A percentile compares a stretch with the other conserved stretches of the same genome.
These are phyloP conservation scores for Ostreobium quekettii DNA, from an alignment of 139 green algal genomes.

Conservation along the genomic window DNA sequence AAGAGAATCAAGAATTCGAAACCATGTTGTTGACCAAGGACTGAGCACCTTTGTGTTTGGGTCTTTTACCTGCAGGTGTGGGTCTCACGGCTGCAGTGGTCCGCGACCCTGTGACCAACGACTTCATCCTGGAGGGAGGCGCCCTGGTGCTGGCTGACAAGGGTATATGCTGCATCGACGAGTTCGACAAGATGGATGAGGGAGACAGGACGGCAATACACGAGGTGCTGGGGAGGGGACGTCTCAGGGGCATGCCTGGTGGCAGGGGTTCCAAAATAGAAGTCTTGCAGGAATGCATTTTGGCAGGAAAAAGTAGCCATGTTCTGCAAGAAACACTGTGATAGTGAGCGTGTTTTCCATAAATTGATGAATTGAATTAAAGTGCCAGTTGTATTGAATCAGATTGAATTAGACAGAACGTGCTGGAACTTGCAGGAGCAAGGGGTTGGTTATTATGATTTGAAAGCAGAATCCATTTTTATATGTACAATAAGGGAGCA, in stretches of 20 bases:
- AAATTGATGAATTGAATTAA: neutral
- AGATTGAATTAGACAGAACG: too few species aligned
- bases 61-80: neutral
- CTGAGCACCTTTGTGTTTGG: neutral
- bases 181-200: constrained; percentile 99
- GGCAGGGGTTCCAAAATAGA: neutral
- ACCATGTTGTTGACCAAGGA: too few species aligned
- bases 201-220: constrained; percentile 78
- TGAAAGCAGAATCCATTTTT: too few species aligned
- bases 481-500: too few species aligned
- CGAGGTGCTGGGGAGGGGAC: constrained; percentile 45
- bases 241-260: neutral
- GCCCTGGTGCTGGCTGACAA: constrained; percentile 89
- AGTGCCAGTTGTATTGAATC: too few species aligned
- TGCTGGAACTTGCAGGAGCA: too few species aligned
- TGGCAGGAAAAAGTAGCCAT: neutral
- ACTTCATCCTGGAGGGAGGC: constrained; percentile 94
- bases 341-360: neutral
- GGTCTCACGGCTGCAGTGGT: neutral
- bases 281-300: neutral
- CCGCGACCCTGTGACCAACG: constrained; percentile 75
- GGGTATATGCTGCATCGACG: constrained; percentile 97
- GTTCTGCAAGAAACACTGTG: neutral
- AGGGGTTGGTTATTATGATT: too few species aligned
- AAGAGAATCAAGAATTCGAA: too few species aligned